phyloP scores from a whole-genome alignment of 2,329 filamentous ascomycete species.

The Diaporthe australafricana region DNA sequence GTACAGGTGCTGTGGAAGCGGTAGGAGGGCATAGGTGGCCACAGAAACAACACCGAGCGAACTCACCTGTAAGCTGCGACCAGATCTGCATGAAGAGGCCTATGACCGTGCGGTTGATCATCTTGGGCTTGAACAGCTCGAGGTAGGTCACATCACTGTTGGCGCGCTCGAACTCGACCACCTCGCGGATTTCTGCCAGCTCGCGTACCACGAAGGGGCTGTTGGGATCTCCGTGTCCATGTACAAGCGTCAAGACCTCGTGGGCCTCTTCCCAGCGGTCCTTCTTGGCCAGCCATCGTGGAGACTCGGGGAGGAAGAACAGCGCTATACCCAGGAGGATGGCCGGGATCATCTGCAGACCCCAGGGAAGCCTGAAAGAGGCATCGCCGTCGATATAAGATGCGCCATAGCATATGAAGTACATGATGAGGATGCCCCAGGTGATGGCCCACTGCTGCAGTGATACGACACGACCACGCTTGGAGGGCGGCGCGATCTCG shows the following conservation, averaged over 20 bases:
- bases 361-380: slow-evolving; percentile 64
- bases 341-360: slow-evolving; percentile 58
- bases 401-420: slow-evolving; percentile 60
- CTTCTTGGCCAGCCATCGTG: slow-evolving; percentile 62
- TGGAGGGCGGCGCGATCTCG: slow-evolving; percentile 66
- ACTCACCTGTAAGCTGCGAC: slow-evolving; percentile 71
- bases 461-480: slow-evolving; percentile 55
- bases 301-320: slow-evolving; percentile 59
- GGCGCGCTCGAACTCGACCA: slow-evolving; percentile 77
- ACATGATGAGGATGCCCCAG: slow-evolving; percentile 61
- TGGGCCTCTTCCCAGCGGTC: slow-evolving; percentile 59
- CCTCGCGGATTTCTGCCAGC: slow-evolving; percentile 78
- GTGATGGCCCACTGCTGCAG: slow-evolving; percentile 60
- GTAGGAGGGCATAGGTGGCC: no score
- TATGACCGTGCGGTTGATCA: slow-evolving; percentile 79
- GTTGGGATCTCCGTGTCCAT: slow-evolving; percentile 73
- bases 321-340: slow-evolving; percentile 55
- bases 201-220: slow-evolving; percentile 76
- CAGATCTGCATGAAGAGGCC: slow-evolving; percentile 81
- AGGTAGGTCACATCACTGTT: slow-evolving; percentile 77
- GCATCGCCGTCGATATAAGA: slow-evolving; percentile 53
- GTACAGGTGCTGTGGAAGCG: no score
- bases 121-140: slow-evolving; percentile 78
- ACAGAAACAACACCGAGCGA: no score
- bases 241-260: slow-evolving; percentile 64